These are phyloP conservation scores for Amylostereum areolatum DNA, from an alignment of 1,284 basidiomycete species.

Conservation along the genomic window DNA sequence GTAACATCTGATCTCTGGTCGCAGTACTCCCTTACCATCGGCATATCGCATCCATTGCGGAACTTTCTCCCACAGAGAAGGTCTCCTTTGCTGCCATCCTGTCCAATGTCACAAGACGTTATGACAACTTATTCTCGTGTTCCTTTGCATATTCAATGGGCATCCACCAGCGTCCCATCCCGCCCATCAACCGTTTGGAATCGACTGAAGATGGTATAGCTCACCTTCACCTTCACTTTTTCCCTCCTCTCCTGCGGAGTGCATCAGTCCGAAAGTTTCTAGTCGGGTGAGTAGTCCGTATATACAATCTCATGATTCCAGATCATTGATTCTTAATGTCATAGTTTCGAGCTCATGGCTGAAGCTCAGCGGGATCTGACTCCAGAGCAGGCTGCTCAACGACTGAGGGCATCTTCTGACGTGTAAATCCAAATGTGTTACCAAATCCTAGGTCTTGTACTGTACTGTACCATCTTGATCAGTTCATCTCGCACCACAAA, in stretches of 20 bases:
- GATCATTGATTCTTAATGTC: not conserved
- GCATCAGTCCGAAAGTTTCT: slow-evolving; percentile 87
- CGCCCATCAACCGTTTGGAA: slow-evolving; percentile 24
- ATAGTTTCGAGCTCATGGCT: slow-evolving; percentile 86
- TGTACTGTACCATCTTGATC: too few relatives aligned
- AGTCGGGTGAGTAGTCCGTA: slow-evolving; percentile 61
- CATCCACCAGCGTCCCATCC: slow-evolving; percentile 76
- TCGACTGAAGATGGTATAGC: slow-evolving; percentile 52
- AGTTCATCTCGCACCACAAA: too few relatives aligned
- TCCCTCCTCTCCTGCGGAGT: slow-evolving; percentile 81
- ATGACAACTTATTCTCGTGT: slow-evolving; percentile 82
- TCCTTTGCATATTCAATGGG: slow-evolving; percentile 98
- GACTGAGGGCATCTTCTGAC: slow-evolving; percentile 46
- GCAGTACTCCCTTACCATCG: slow-evolving; percentile 75
- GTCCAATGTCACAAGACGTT: slow-evolving; percentile 64
- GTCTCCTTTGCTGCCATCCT: slow-evolving; percentile 60
- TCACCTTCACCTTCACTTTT: slow-evolving; percentile 88
- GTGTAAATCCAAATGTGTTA: slow-evolving; percentile 26
- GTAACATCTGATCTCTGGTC: not conserved
- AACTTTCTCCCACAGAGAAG: slow-evolving; percentile 60
- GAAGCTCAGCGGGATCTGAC: slow-evolving; percentile 91
- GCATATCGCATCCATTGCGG: slow-evolving; percentile 66
- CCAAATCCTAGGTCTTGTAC: too few relatives aligned
- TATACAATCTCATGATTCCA: not conserved
- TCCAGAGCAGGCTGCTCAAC: slow-evolving; percentile 80